phyloP scores from a whole-genome alignment of 2,329 filamentous ascomycete species.

The Alternaria solani region DNA sequence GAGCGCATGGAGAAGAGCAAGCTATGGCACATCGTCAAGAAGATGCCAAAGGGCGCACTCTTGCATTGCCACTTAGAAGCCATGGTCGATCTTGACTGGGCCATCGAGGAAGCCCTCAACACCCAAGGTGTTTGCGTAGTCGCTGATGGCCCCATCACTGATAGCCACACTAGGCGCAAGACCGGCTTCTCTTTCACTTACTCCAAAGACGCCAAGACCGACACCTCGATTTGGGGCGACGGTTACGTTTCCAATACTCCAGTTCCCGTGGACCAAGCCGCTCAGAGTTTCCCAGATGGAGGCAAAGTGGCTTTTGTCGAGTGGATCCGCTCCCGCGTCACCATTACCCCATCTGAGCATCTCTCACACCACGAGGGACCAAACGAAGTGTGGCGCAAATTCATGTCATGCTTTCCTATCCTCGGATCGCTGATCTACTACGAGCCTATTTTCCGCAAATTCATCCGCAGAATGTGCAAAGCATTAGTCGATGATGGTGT shows the following conservation, averaged over 20 bases:
- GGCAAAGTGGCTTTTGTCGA: slow-evolving; percentile 75
- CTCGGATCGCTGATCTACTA: slow-evolving; percentile 82
- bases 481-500: slow-evolving; percentile 82
- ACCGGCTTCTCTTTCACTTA: slow-evolving; percentile 67
- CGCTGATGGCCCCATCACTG: slow-evolving; percentile 65
- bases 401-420: slow-evolving; percentile 76
- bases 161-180: slow-evolving; percentile 61
- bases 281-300: slow-evolving; percentile 76
- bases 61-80: slow-evolving; percentile 90
- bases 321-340: slow-evolving; percentile 79
- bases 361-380: slow-evolving; percentile 83
- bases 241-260: slow-evolving; percentile 68
- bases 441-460: slow-evolving; percentile 85
- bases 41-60: slow-evolving; percentile 87
- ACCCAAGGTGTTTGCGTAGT: slow-evolving; percentile 77
- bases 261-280: slow-evolving; percentile 68
- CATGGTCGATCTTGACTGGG: slow-evolving; percentile 86
- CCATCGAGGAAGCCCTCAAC: slow-evolving; percentile 74
- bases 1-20: slow-evolving; percentile 84
- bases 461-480: slow-evolving; percentile 74
- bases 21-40: slow-evolving; percentile 83
- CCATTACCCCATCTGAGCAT: slow-evolving; percentile 75
- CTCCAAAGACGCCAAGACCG: slow-evolving; percentile 51
- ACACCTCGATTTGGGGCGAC: slow-evolving; percentile 69
- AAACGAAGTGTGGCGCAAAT: slow-evolving; percentile 85